phyloP scores from a whole-genome alignment of 306 rosid genomes.

The Castanopsis chinensis region DNA sequence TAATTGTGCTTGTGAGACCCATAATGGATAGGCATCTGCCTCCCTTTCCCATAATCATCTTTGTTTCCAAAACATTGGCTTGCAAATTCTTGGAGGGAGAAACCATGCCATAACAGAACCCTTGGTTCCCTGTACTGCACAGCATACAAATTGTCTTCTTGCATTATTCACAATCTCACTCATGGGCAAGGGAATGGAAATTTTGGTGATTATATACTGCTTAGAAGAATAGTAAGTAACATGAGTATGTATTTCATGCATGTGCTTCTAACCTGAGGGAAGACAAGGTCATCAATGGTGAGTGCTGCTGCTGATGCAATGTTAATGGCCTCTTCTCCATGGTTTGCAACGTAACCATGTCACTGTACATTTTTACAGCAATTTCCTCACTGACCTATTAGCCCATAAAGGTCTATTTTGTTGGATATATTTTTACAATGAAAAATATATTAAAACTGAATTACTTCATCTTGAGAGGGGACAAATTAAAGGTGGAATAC shows the following conservation, averaged over 20 bases:
- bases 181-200: neutral
- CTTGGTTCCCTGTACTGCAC: slow-evolving; percentile 89
- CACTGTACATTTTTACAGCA: slow-evolving; percentile 64
- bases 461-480: neutral
- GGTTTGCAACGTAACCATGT: slow-evolving; percentile 76
- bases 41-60: slow-evolving; percentile 79
- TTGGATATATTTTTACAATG: neutral
- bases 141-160: slow-evolving; percentile 7
- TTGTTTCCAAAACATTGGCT: slow-evolving; percentile 77
- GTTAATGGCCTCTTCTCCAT: slow-evolving; percentile 89
- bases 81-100: slow-evolving; percentile 78
- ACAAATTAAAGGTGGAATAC: too few species aligned
- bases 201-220: neutral
- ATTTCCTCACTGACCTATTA: slow-evolving; percentile 56
- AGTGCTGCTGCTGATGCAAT: slow-evolving; percentile 91
- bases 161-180: slow-evolving; percentile 10
- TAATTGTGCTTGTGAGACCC: slow-evolving; percentile 82
- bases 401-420: neutral
- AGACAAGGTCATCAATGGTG: slow-evolving; percentile 58
- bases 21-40: slow-evolving; percentile 91
- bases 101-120: slow-evolving; percentile 87
- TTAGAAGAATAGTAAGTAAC: slow-evolving; percentile 10
- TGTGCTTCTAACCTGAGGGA: slow-evolving; percentile 70
- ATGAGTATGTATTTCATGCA: neutral
- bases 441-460: neutral